A percentile compares a stretch with the other conserved stretches of the same genome.
Evolutionary conservation across 495 filamentous ascomycete genomes (phyloP).

Genomic region (Pseudoneurospora amorphoporcata): DNA sequence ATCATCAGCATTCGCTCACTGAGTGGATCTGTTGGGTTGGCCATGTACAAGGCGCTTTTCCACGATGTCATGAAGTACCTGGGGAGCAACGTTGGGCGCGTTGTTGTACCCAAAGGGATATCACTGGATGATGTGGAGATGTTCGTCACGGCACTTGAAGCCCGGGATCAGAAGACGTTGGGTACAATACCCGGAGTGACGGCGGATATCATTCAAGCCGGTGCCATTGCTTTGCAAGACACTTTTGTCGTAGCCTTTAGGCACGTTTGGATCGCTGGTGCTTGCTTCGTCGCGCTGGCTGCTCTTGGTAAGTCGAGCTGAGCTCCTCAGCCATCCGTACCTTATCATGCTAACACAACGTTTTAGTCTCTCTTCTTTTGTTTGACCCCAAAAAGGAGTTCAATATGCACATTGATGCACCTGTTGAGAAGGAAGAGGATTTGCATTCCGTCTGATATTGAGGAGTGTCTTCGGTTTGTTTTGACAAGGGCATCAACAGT

Average conservation of each 20-base stretch:
- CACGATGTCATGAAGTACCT: slow-evolving; percentile 6
- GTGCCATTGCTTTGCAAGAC: slow-evolving; percentile 10
- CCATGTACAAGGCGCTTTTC: slow-evolving; percentile 23
- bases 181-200: slow-evolving; percentile 10
- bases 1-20: slow-evolving; percentile 23
- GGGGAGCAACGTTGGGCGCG: slow-evolving; percentile 11
- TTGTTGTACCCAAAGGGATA: slow-evolving; percentile 14
- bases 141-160: slow-evolving; percentile 14
- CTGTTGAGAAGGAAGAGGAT: slow-evolving; percentile 17
- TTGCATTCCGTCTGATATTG: slow-evolving; percentile 5
- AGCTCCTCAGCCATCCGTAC: neutral
- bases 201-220: slow-evolving; percentile 10
- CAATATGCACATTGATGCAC: slow-evolving; percentile 16
- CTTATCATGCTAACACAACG: neutral
- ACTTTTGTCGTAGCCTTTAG: slow-evolving; percentile 17
- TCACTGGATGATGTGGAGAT: neutral
- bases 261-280: slow-evolving; percentile 21
- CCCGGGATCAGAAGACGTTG: slow-evolving; percentile 8
- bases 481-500: neutral
- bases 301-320: slow-evolving; percentile 10
- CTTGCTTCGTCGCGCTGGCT: slow-evolving; percentile 16
- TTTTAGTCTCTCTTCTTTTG: slow-evolving; percentile 5
- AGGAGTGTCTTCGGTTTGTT: neutral
- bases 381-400: slow-evolving; percentile 13
- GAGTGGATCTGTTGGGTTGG: slow-evolving; percentile 24